Evolutionary conservation across 2,329 filamentous ascomycete genomes (phyloP).

Genomic region (Colletotrichum coccodes): DNA sequence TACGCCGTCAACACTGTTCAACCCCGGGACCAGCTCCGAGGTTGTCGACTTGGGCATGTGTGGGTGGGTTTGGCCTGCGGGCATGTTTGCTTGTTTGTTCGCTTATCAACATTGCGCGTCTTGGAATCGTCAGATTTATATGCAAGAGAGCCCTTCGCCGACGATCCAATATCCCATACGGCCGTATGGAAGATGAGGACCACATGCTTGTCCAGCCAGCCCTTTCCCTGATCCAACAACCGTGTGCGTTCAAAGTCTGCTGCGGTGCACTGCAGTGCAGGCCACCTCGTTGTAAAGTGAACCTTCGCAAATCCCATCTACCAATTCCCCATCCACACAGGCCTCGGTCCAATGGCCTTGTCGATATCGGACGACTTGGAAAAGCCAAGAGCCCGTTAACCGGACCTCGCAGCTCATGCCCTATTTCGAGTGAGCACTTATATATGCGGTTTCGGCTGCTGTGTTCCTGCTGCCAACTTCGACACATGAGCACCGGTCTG

Average conservation of each 20-base stretch:
- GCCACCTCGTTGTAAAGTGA: neutral
- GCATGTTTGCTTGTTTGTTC: conserved; percentile 13
- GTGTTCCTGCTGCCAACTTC: neutral
- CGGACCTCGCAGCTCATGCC: neutral
- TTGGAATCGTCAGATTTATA: conserved; percentile 10
- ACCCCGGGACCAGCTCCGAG: neutral
- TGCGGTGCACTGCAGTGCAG: neutral
- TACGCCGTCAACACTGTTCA: neutral
- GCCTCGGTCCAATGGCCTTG: conserved; percentile 8
- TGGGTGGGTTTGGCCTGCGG: neutral
- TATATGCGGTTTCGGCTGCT: neutral
- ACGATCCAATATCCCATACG: conserved; percentile 13
- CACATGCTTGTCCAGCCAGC: neutral
- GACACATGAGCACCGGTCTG: conserved; percentile 7
- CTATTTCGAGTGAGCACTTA: neutral
- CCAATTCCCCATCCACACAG: neutral
- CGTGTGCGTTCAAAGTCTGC: neutral
- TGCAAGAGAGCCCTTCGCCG: neutral
- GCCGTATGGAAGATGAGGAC: conserved; percentile 10
- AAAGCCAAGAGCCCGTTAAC: conserved; percentile 17
- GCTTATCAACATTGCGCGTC: neutral
- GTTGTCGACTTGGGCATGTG: neutral
- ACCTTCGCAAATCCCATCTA: conserved; percentile 12
- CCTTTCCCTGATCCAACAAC: neutral
- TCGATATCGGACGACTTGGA: conserved; percentile 21